Base-by-base conservation (phyloP, 495 filamentous ascomycete genomes). In the Pyrenula massariospora region DNA sequence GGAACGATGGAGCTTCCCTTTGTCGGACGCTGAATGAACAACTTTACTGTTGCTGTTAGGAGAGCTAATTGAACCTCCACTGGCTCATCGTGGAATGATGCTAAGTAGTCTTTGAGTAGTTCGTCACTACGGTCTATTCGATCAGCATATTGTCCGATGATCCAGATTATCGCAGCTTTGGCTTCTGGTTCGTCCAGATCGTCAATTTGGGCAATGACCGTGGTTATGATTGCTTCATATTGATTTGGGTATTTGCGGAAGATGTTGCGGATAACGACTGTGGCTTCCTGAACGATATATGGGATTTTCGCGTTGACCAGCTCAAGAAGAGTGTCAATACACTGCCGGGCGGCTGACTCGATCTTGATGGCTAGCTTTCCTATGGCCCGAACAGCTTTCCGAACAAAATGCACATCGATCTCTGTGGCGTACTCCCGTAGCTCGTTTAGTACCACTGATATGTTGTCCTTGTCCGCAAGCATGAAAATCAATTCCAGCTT, bases 281-380 rank as follows among this genome's bases (percentile, higher is more conserved):
- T 99, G n/a, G 93, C 93, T 72, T 99, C 93, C 69, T 99, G 93
- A 3, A 99, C 93, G 55, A 99, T 97, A 67, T 99, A 99, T n/a
- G 88, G 90, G 52, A 99, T 88, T 71, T 97, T 97, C n/a, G 93
- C 96, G 21, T 91, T 84, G 12, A 99, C 93, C 22, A 99, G 79
- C 53, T 96, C 91, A 24, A 99, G 80, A 0, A 99, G 77, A 8
- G 91, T 86, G 62, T 92, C 88, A 64, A 99, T 97, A 70, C 93
- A 99, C 49, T 84, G 81, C 61, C 82, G 80, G 3, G 92, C 89
- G 1, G 94, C 88, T 1, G 93, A 89, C 69, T 96, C 92, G 59
- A 99, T 99, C 73, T 99, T 99, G 72, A 99, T 97, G 58, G 93
- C 93, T 57, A 99, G 76, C 71, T 99, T 97, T 21, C 93, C 93